A percentile compares a stretch with the other conserved stretches of the same genome.
These are phyloP conservation scores for Colletotrichum simmondsii DNA, from an alignment of 2,329 filamentous ascomycete genomes.

Conservation along the genomic window DNA sequence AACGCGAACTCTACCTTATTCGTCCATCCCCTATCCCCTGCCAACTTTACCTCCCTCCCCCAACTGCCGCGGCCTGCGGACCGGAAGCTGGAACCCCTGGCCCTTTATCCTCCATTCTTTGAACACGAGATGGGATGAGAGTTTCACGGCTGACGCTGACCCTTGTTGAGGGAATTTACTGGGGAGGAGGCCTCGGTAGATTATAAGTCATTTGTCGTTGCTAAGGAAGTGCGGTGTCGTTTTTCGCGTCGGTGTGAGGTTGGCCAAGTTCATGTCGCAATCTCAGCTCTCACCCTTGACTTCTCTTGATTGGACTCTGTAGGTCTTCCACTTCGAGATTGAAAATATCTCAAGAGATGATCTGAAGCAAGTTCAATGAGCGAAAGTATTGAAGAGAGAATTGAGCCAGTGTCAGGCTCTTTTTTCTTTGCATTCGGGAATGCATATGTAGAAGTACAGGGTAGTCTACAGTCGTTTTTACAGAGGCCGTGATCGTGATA, in stretches of 20 bases:
- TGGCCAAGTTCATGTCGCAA: background rate
- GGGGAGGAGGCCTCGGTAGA: too few species aligned
- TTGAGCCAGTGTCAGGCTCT: background rate
- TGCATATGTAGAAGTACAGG: constrained; percentile 26
- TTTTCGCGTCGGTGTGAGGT: background rate
- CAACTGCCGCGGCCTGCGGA: background rate
- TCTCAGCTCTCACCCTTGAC: background rate
- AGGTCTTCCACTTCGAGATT: background rate
- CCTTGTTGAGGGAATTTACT: constrained; percentile 25
- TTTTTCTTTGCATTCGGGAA: constrained; percentile 8
- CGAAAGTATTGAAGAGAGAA: background rate
- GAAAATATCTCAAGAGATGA: background rate
- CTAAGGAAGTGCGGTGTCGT: background rate
- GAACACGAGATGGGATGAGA: constrained; percentile 18
- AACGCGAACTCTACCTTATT: constrained; percentile 16
- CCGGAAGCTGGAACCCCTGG: constrained; percentile 21
- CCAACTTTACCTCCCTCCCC: too few species aligned
- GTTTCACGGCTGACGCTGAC: background rate
- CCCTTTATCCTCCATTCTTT: background rate
- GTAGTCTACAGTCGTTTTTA: constrained; percentile 12
- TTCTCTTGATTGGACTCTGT: background rate
- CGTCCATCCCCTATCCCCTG: background rate
- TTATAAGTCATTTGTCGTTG: too few species aligned
- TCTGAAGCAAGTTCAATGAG: background rate
- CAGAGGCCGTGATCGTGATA: background rate